Evolutionary conservation across 768 basidiomycete species (phyloP), one percentile per base, ranked within the genome.

Genomic region (Gautieria morchelliformis): DNA sequence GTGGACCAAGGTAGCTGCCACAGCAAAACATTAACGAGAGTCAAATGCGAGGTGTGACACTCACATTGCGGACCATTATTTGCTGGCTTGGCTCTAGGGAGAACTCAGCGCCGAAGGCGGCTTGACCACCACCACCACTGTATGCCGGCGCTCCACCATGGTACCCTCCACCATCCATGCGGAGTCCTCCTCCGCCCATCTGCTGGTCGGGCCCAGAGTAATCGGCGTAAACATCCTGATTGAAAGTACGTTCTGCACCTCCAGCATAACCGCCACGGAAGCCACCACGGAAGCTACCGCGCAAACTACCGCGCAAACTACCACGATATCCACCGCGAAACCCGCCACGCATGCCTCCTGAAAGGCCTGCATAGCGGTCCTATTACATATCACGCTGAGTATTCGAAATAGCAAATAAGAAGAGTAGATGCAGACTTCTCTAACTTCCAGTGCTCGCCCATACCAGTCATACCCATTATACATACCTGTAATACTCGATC

Each of bases 391-490:
- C 41, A 15, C 3, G 15, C 59, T 39, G 11, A 50, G 47, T 58
- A 46, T 12, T 27, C 55, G 19, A 24, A 15, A 53, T 44, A 44
- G 4, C 1, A 0, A 22, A 59, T 27, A 53, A 3, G 20, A 14
- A 35, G 24, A 17, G 51, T 44, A 46, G 41, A 17, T 10, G 65
- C 76, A 60, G 68, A 90, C 92, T 81, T 96, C 92, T 62, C 94
- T 88, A 37, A 98, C 95, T 75, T 99, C 95, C 12, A 99, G 83
- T 8, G 85, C 83, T 49, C 90, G 87, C 8, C 94, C 94, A 68
- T 94, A 94, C 93, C 95, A 97, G 61, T 96, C 93, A 64, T 90
- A 96, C 30, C 94, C 94, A 59, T 96, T 88, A 69, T 94, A 97
- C 91, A 95, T 96, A 64, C 74, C 94, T 96, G 62, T 20, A 35